phyloP scores from a whole-genome alignment of 306 rosid genomes.

The Argentina anserina region DNA sequence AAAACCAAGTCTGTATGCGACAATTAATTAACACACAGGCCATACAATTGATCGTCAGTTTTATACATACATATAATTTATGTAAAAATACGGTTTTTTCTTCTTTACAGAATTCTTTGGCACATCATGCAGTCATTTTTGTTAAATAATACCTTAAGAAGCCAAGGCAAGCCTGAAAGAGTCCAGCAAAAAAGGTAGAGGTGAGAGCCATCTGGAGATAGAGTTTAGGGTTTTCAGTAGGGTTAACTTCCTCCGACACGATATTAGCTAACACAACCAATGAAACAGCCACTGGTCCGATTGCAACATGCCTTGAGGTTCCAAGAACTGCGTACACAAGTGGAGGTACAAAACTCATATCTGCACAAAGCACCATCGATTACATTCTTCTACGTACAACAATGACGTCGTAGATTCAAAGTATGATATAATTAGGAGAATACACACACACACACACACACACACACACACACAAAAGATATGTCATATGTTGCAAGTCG shows the following conservation, averaged over 20 bases:
- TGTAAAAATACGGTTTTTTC: neutral
- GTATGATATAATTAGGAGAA: too few relatives aligned
- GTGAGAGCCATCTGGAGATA: constrained; percentile 78
- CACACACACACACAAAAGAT: neutral
- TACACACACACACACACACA: neutral
- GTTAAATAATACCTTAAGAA: constrained; percentile 44
- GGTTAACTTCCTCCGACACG: constrained; percentile 34
- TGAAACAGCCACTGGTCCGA: constrained; percentile 50
- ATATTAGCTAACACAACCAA: constrained; percentile 41
- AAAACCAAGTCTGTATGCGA: constrained; percentile 34
- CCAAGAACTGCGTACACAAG: constrained; percentile 51
- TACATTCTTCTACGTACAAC: neutral
- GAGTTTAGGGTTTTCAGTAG: constrained; percentile 48
- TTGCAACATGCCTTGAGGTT: constrained; percentile 49
- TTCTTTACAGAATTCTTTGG: neutral
- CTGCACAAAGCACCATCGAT: constrained; percentile 4
- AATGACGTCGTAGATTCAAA: too few relatives aligned
- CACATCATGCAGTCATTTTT: too few relatives aligned
- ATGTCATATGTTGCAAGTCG: neutral
- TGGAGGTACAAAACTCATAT: constrained; percentile 59
- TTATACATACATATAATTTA: neutral
- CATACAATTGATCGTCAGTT: neutral
- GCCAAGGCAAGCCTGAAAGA: constrained; percentile 65
- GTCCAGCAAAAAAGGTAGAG: constrained; percentile 73
- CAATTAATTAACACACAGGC: neutral